Base-by-base conservation (phyloP, 257 asterid genomes). In the Voacanga thouarsii region DNA sequence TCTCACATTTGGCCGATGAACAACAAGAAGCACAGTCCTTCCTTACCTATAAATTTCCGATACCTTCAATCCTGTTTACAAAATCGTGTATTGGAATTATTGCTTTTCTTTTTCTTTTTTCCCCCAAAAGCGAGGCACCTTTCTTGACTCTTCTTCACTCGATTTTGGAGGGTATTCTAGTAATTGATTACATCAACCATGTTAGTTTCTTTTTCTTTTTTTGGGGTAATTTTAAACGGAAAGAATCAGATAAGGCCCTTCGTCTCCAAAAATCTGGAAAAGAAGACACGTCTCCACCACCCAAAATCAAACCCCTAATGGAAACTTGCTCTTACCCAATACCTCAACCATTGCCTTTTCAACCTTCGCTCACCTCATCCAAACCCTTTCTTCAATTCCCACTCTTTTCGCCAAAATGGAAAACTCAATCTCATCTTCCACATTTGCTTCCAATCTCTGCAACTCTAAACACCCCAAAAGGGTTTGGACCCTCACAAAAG, bases 401-500 rank as follows among this genome's bases (percentile, higher is more conserved):
- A 49, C 57, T 83, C 75, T 84, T 44, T 43, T 67, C 83, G 23
- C 74, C 83, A 24, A 65, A 57, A 59, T 75, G 72, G 75, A 83
- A 73, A 77, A 43, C 37, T 75, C 87, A 71, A 63, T 43, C 56
- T 86, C 76, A 53, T 24, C 26, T 71, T 18, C 69, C 59, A 55
- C 82, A 71, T 75, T 77, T 81, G 56, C 77, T 72, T 37, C 84
- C 91, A 51, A 43, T 89, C 55, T 82, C 91, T 70, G 97, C 99
- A 77, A 83, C 96, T 11, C 76, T 90, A 41, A 92, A 91, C 61
- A 76, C 96, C 12, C 99, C 98, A 44, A 92, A 80, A 87, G 99
- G 97, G 14, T 96, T 96, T 44, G 98, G 97, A 60, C 88, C 96
- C 67, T 49, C 90, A n/a, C 77, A 93, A 15, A 92, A 89, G 72